These are phyloP conservation scores for Trapa incisa DNA, from an alignment of 345 rosid genomes.

Conservation along the genomic window DNA sequence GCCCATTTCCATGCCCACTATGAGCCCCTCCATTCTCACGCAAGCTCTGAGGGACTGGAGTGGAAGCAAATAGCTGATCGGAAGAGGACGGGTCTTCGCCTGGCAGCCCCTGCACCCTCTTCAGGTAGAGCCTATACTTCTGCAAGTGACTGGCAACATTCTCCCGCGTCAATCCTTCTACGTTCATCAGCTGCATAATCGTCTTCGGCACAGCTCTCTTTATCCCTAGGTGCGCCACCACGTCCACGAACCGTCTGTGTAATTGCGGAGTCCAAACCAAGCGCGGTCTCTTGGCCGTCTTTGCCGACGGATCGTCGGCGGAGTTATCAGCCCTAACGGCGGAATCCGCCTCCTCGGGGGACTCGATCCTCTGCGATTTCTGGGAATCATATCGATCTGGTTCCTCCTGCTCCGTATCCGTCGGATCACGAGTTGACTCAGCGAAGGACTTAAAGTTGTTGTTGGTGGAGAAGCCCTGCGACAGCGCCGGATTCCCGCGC, in stretches of 20 bases:
- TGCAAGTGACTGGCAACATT: conserved; percentile 96
- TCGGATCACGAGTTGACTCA: conserved; percentile 19
- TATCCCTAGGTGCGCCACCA: conserved; percentile 73
- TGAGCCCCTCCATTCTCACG: conserved; percentile 27
- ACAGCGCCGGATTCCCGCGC: conserved; percentile 16
- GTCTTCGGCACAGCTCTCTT: conserved; percentile 96
- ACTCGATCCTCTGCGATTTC: conserved; percentile 48
- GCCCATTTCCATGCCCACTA: conserved; percentile 24
- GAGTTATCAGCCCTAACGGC: conserved; percentile 34
- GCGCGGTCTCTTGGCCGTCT: conserved; percentile 62
- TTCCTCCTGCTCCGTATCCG: conserved; percentile 26
- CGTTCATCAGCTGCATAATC: conserved; percentile 98
- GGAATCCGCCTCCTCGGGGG: conserved; percentile 70
- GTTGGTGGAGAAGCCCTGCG: conserved; percentile 25
- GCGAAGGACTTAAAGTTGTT: conserved; percentile 22
- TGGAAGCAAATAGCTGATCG: conserved; percentile 68
- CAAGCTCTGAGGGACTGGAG: conserved; percentile 58
- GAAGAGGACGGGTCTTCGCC: conserved; percentile 50
- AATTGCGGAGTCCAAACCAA: conserved; percentile 98
- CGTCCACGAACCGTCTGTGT: conserved; percentile 93
- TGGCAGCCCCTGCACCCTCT: conserved; percentile 73
- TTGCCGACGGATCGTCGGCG: conserved; percentile 48
- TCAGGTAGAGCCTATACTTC: conserved; percentile 78
- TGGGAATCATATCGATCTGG: conserved; percentile 45
- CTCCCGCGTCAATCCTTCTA: conserved; percentile 84